Evolutionary conservation across 1,284 basidiomycete species (phyloP), one percentile per base, ranked within the genome.

Genomic region (Dichomitus squalens): DNA sequence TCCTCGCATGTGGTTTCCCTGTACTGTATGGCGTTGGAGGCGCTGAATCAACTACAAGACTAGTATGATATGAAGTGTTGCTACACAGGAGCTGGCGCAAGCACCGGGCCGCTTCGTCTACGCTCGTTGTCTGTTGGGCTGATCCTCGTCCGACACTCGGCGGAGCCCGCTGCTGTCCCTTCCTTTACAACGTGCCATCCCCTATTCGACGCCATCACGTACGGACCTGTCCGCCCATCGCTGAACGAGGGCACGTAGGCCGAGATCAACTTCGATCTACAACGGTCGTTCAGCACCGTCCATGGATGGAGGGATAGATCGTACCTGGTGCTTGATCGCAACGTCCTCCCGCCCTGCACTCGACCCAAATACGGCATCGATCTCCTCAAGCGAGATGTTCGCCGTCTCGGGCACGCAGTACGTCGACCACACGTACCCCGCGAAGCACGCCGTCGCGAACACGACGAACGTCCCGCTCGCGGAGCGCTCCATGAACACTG

Each of bases 321-420:
- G 29, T 39, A 85, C 86, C 79, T 85, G 77, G 16, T 63, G 66
- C 59, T 78, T 81, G 53, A 83, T 58, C 12, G 68, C 65, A 5
- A 66, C 67, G 62, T 91, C 87, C 55, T 86, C 83, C 40, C 64
- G 72, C 0, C 81, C 86, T 9, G 77, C 83, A n/a, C 78, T 75
- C 1, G 82, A 82, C 36, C 75, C 76, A 66, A 91, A 91, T 8
- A 90, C 73, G 7, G 72, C 76, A 66, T 94, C 92, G 52, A 92
- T 85, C 69, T 92, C 89, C 64, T 93, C 90, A 1, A 93, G 73
- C 9, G 89, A 84, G 14, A 90, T 75, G 53, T 86, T 85, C 36
- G 88, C 87, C 16, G 91, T 93, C 73, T 93, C 90, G 1, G 90
- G 91, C 0, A 93, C 85, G 57, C 75, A 53, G 61, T 84, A 79